phyloP scores from a whole-genome alignment of 371 early-diverging fungal genomes.

The Mucor velutinosus region DNA sequence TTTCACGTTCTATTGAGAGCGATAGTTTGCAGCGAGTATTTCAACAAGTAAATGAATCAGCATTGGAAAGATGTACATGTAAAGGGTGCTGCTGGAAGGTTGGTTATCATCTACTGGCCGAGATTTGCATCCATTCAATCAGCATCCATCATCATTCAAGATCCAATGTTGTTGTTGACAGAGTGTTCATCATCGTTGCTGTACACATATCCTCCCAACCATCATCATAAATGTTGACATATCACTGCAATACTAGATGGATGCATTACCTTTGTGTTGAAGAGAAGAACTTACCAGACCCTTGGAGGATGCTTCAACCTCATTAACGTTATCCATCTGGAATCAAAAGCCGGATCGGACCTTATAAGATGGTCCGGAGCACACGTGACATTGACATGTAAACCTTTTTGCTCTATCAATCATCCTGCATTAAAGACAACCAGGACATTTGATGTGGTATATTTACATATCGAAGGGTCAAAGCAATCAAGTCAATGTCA shows the following conservation, averaged over 20 bases:
- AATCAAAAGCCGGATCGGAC: background rate
- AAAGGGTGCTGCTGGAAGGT: background rate
- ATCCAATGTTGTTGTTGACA: background rate
- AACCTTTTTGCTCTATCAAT: background rate
- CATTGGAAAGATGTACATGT: background rate
- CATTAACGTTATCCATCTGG: background rate
- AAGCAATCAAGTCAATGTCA: background rate
- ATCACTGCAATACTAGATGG: constrained; percentile 6
- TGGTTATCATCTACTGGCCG: background rate
- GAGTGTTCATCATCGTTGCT: background rate
- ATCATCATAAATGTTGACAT: background rate
- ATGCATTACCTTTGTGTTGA: constrained; percentile 26
- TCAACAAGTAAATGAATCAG: background rate
- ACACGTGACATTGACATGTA: background rate
- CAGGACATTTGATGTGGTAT: background rate
- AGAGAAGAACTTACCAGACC: constrained; percentile 11
- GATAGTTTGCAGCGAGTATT: background rate
- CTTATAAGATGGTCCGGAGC: background rate
- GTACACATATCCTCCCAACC: background rate
- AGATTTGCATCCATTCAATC: background rate
- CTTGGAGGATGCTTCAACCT: background rate
- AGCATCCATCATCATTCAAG: background rate
- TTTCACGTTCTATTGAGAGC: background rate
- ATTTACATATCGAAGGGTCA: background rate
- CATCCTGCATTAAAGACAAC: background rate